Percentiles rank a stretch among this genome's conserved stretches.
phyloP scores from a whole-genome alignment of 495 filamentous ascomycete genomes.

The Alectoria sarmentosa region DNA sequence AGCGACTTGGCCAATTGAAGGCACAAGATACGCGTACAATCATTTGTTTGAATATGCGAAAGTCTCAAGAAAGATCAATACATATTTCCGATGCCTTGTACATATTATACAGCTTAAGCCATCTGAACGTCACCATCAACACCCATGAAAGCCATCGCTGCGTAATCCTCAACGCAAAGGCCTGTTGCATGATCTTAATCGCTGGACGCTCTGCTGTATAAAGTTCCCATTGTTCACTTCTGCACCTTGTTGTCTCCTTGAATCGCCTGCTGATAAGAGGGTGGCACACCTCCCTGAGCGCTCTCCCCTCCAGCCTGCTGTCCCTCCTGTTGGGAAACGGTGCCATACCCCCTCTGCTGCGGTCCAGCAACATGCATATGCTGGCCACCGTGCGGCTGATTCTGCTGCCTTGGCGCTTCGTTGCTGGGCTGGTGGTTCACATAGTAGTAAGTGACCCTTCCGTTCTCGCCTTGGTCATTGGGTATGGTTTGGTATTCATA shows the following conservation, averaged over 20 bases:
- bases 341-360: slow-evolving; percentile 26
- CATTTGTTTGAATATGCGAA: background rate
- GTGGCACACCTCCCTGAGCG: slow-evolving; percentile 23
- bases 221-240: background rate
- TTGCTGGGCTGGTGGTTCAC: slow-evolving; percentile 43
- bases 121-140: background rate
- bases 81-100: background rate
- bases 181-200: background rate
- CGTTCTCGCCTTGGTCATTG: slow-evolving; percentile 45
- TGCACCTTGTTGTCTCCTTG: slow-evolving; percentile 25
- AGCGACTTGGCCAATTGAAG: background rate
- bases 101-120: background rate
- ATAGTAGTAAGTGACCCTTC: slow-evolving; percentile 62
- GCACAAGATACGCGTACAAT: background rate
- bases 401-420: slow-evolving; percentile 14
- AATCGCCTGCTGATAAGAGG: slow-evolving; percentile 28
- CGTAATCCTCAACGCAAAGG: background rate
- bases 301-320: slow-evolving; percentile 18
- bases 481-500: slow-evolving; percentile 56
- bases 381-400: slow-evolving; percentile 16
- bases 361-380: slow-evolving; percentile 14
- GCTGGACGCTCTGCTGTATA: background rate
- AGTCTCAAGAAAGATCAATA: background rate
- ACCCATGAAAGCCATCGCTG: background rate
- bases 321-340: slow-evolving; percentile 13